Evolutionary conservation across 192 early-diverging fungal species (phyloP), one percentile per base, ranked within the genome.

Genomic region (Lunasporangiospora selenospora): DNA sequence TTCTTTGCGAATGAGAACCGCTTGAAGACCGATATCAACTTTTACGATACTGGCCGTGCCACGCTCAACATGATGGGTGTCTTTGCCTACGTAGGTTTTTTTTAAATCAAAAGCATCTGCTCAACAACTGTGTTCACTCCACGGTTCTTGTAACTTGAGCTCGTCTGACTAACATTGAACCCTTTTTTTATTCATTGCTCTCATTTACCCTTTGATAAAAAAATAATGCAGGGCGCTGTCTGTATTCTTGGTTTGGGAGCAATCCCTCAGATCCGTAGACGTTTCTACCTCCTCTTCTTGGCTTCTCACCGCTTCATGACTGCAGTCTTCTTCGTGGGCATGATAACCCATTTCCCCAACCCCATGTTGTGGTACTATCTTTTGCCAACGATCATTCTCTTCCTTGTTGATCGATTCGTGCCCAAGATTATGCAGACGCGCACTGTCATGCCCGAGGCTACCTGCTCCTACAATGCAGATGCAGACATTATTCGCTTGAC

Each of bases 11-110:
- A 23, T 37, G 46, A 73, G 34, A 49, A 49, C 18, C 45, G 49
- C 3, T 61, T 73, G 21, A 44, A 48, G 38, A 45, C 58, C 12
- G 69, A 73, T 12, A 63, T 73, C 43, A 73, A 73, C 50, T 73
- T 73, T 53, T 63, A 30, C 33, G 69, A 73, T 23, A 21, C 7
- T 1, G 12, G 19, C 2, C 69, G 69, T 34, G 69, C 60, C 36
- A 73, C 60, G 18, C 15, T 73, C 13, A 73, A 73, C 37, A 73
- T 73, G 69, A 73, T 62, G 60, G 69, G 69, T 41, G 69, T 73
- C 40, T 73, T 73, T 40, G 69, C 60, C 42, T 73, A 73, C 32
- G 66, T 70, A 55, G 61, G 66, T 56, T 3, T 21, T 52, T 34
- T 8, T 23, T 34, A n/a, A n/a, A n/a, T n/a, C n/a, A n/a, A n/a